phyloP scores from a whole-genome alignment of 495 filamentous ascomycete genomes.

The Elasticomyces elasticus region DNA sequence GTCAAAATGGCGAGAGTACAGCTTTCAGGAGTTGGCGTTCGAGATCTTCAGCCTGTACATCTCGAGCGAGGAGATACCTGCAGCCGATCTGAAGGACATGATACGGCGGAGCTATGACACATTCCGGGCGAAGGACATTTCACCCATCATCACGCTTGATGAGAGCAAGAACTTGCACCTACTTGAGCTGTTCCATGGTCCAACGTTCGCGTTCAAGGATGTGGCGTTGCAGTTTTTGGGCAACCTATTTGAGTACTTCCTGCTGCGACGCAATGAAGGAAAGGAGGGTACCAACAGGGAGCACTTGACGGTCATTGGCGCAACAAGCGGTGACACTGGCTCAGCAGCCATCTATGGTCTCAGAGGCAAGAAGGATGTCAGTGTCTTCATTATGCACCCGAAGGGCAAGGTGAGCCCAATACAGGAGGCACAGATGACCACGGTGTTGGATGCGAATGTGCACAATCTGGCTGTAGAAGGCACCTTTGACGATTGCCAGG shows the following conservation, averaged over 20 bases:
- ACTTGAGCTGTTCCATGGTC: conserved; percentile 95
- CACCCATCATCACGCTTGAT: conserved; percentile 61
- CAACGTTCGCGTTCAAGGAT: conserved; percentile 91
- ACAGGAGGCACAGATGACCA: conserved; percentile 94
- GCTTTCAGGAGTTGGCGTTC: conserved; percentile 69
- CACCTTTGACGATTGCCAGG: conserved; percentile 91
- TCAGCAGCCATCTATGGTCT: conserved; percentile 96
- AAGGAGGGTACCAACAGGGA: conserved; percentile 62
- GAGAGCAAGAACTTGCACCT: conserved; percentile 61
- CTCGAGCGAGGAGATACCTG: conserved; percentile 67
- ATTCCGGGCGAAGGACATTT: conserved; percentile 65
- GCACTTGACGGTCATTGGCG: conserved; percentile 82
- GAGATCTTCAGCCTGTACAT: conserved; percentile 74
- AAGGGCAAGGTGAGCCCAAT: conserved; percentile 74
- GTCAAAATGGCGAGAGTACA: conserved; percentile 58
- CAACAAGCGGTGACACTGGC: conserved; percentile 89
- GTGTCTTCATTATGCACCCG: conserved; percentile 80
- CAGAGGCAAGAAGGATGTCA: conserved; percentile 91
- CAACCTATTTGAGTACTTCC: conserved; percentile 93
- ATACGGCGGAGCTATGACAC: conserved; percentile 72
- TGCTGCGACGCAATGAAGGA: conserved; percentile 67
- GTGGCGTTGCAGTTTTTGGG: conserved; percentile 84
- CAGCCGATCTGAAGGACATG: conserved; percentile 67
- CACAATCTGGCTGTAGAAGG: conserved; percentile 79
- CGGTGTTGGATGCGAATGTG: conserved; percentile 74